Base-by-base conservation (phyloP, 164 flowering plant species). In the Magnolia changhungtana region DNA sequence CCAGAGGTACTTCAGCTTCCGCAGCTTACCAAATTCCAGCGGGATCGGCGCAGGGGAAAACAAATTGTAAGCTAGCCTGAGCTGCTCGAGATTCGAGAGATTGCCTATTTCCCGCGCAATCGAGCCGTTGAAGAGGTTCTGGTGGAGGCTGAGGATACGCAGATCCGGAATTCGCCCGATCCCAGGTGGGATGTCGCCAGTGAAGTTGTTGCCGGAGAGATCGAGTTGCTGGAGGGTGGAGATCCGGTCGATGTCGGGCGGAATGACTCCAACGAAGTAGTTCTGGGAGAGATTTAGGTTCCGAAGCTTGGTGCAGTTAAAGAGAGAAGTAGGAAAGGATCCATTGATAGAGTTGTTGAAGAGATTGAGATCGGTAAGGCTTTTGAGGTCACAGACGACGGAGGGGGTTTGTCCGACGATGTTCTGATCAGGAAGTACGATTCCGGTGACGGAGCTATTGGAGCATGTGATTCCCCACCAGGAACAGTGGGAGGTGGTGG, bases 181-280 rank as follows among this genome's bases (percentile, higher is more conserved):
- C 1, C 81, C 73, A 8, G 82, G 74, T 0, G 98, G 98, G 37
- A 95, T 86, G 72, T 89, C 84, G 13, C 96, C 95, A 49, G 92
- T 63, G 86, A 93, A 90, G 76, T 90, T 90, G 82, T 95, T 95
- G 1, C 50, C 88, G 1, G 78, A 70, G 21, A 95, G 79, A 78
- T 84, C 74, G 11, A 95, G 76, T 68, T 55, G 75, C 49, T 14
- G 77, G 24, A 95, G 90, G 8, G 18, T 45, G 0, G 75, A 19
- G 10, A 95, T 68, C 14, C 80, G 80, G 80, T 86, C 76, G n/a
- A 95, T 81, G 23, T 87, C 89, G 7, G 59, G 66, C 4, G 98
- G 98, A 19, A 95, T 77, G 0, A 59, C 70, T 8, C 98, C 97
- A 16, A 80, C 84, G 55, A 95, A 86, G 63, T 55, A 78, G 80